A percentile compares a stretch with the other conserved stretches of the same genome.
Evolutionary conservation across 2,329 filamentous ascomycete species (phyloP).

Genomic region (Aspergillus quadricinctus): DNA sequence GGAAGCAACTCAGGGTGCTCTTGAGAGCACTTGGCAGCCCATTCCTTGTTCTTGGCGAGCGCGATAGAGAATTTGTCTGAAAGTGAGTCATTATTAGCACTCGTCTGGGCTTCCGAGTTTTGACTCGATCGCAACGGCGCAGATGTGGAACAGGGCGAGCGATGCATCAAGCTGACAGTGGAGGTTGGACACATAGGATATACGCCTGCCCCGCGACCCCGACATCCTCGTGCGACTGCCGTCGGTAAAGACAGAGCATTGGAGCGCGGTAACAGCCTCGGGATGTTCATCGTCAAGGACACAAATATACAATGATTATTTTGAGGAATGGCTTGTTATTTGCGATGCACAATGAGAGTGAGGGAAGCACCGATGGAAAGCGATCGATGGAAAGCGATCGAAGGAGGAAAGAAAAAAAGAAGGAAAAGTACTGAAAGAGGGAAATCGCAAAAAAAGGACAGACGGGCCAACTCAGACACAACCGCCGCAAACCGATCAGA

Average conservation of each 20-base stretch:
- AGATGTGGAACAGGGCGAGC: background rate
- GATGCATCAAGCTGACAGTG: background rate
- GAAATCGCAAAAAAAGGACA: background rate
- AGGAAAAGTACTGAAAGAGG: background rate
- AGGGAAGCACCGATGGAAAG: background rate
- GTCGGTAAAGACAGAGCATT: slow-evolving; percentile 12
- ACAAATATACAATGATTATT: background rate
- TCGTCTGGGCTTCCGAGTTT: background rate
- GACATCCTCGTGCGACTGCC: slow-evolving; percentile 4
- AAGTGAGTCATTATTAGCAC: background rate
- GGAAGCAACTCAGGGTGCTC: slow-evolving; percentile 69
- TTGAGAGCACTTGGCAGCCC: slow-evolving; percentile 61
- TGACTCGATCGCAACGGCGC: background rate
- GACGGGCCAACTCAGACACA: background rate
- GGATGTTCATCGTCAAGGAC: slow-evolving; percentile 16
- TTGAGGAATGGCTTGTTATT: background rate
- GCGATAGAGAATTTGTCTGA: background rate
- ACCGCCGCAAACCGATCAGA: background rate
- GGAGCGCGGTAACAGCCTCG: slow-evolving; percentile 19
- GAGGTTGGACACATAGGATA: background rate
- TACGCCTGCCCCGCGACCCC: slow-evolving; percentile 2
- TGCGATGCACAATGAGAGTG: background rate
- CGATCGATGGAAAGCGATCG: slow-evolving; percentile 2
- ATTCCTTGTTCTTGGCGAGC: slow-evolving; percentile 61
- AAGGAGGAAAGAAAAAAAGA: slow-evolving; percentile 5